Conservation (phyloP, 2,329 filamentous ascomycete genomes). For the Neopestalotiopsis clavispora region DNA sequence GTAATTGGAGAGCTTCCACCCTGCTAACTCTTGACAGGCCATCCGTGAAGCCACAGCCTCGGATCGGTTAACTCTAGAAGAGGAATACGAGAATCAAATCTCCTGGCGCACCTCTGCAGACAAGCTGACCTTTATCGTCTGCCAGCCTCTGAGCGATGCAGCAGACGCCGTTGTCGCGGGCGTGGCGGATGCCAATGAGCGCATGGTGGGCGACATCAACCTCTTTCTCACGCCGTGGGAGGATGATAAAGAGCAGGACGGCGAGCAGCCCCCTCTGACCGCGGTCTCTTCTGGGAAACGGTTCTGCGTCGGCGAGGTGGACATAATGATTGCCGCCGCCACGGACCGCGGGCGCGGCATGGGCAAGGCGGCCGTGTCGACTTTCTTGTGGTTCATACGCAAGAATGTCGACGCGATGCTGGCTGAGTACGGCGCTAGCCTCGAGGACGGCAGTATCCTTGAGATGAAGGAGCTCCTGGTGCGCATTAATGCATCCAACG, state of each 20-base stretch:
- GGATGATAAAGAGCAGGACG: conserved; percentile 45
- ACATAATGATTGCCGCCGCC: conserved; percentile 37
- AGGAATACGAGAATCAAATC: conserved; percentile 90
- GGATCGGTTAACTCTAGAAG: conserved; percentile 76
- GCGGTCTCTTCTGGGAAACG: conserved; percentile 32
- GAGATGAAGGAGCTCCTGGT: conserved; percentile 57
- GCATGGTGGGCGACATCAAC: conserved; percentile 78
- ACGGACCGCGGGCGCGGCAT: conserved; percentile 28
- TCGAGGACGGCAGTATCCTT: conserved; percentile 3
- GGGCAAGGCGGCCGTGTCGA: conserved; percentile 55
- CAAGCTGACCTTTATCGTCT: conserved; percentile 92
- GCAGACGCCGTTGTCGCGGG: conserved; percentile 37
- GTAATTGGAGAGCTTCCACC: no score
- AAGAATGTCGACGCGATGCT: conserved; percentile 59
- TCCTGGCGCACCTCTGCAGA: conserved; percentile 83
- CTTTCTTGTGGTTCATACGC: conserved; percentile 73
- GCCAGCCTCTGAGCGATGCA: conserved; percentile 50
- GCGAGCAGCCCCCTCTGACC: conserved; percentile 25
- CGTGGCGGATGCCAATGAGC: conserved; percentile 56
- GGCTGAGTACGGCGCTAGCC: conserved; percentile 50
- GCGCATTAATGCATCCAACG: conserved; percentile 64
- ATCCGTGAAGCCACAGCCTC: conserved; percentile 88
- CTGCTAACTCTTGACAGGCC: conserved; percentile 49
- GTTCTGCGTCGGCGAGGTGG: conserved; percentile 32
- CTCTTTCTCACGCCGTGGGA: conserved; percentile 74